Evolutionary conservation across 192 early-diverging fungal genomes (phyloP).

Genomic region (Phycomyces blakesleeanus): DNA sequence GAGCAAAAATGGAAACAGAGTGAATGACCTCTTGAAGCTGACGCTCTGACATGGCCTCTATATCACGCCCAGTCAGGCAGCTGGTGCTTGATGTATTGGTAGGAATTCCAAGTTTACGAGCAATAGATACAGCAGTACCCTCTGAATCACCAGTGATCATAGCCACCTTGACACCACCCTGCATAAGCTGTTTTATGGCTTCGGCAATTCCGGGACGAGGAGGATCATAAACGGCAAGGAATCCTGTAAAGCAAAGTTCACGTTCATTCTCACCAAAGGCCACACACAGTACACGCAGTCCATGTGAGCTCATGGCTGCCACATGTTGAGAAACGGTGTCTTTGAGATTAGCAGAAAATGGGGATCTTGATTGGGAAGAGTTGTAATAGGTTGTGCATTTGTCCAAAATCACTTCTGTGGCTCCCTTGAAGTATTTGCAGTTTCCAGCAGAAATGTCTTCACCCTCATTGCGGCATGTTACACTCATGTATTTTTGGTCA

Average conservation of each 20-base stretch:
- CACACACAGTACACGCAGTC: conserved; percentile 84
- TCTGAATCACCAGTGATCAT: conserved; percentile 99
- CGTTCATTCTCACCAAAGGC: conserved; percentile 62
- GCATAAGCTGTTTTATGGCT: conserved; percentile 66
- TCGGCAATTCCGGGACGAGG: conserved; percentile 74
- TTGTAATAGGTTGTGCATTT: conserved; percentile 65
- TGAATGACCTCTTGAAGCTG: conserved; percentile 62
- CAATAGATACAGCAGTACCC: conserved; percentile 87
- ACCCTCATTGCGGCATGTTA: conserved; percentile 45
- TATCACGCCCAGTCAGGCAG: conserved; percentile 70
- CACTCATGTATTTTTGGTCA: conserved; percentile 93
- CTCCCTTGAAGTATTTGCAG: conserved; percentile 76
- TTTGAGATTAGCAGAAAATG: conserved; percentile 53
- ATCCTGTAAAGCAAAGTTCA: conserved; percentile 71
- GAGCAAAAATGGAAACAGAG: conserved; percentile 71
- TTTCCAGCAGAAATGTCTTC: conserved; percentile 20
- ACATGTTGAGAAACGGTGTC: conserved; percentile 57
- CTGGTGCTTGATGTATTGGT: conserved; percentile 49
- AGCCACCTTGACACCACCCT: conserved; percentile 83
- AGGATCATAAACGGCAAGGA: conserved; percentile 92
- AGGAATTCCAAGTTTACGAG: conserved; percentile 80
- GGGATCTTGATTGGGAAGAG: conserved; percentile 42
- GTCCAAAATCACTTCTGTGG: conserved; percentile 75
- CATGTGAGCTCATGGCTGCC: conserved; percentile 66
- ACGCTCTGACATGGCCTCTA: conserved; percentile 62